Evolutionary conservation across 176 grass and related monocot genomes (phyloP), one percentile per base, ranked within the genome.

Genomic region (Echinochloa phyllopogon): DNA sequence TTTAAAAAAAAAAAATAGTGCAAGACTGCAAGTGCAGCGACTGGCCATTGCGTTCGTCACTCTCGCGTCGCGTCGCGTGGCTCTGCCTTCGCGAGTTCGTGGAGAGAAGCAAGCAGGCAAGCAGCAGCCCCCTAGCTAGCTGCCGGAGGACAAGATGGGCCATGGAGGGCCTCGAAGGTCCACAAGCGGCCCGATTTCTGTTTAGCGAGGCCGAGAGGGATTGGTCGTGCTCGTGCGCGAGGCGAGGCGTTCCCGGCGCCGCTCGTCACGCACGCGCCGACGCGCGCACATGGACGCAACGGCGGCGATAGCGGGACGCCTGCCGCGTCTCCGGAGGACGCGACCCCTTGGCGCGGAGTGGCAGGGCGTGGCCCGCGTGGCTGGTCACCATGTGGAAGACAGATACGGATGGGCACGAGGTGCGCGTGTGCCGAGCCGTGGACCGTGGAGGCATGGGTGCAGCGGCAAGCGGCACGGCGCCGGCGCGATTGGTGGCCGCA

Each of bases 401-500:
- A 49, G 25, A 2, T 33, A 33, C 29, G 29, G 29, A 33, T 33
- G 29, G 25, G 6, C 49, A 21, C 9, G 72, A 40, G 29, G 50
- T 29, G 36, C 74, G 21, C 74, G 37, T 6, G 42, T 47, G 68
- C 41, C 41, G 45, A 50, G 70, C 70, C 48, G 71, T 74, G 71
- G 48, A 74, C 27, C 69, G 3, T 10, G 45, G 47, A 16, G 48
- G 51, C 3, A 9, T 18, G 27, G 16, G 15, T 1, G 50, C 8
- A 18, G 38, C 39, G 15, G 36, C 61, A 3, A 36, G 43, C 6
- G 69, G 69, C 69, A 72, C 43, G 23, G 43, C 69, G 23, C 69
- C 69, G 44, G 69, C 24, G 69, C 69, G 69, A 72, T 50, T 49
- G 69, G 69, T 72, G 44, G n/a, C 41, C 11, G 67, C 68, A 47